Evolutionary conservation across 768 basidiomycete genomes (phyloP).

Genomic region (Peribolospora baueri): DNA sequence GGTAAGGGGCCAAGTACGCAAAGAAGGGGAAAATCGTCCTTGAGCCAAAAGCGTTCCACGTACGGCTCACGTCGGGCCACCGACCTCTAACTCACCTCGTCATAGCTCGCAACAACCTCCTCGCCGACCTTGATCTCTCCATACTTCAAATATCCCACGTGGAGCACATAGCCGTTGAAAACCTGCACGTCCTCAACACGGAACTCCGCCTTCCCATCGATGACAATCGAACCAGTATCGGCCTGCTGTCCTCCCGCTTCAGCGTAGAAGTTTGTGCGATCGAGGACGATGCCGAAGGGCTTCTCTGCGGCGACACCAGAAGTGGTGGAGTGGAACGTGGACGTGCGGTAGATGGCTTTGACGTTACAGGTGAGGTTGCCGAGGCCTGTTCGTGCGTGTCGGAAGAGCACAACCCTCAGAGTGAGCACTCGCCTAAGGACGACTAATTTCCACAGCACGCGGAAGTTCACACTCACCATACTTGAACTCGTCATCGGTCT

Average conservation of each 20-base stretch:
- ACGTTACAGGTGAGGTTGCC: constrained; percentile 53
- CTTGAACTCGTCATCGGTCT: constrained; percentile 81
- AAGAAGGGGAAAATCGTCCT: not conserved
- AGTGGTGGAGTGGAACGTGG: constrained; percentile 29
- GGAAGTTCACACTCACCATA: constrained; percentile 37
- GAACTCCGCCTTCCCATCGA: constrained; percentile 77
- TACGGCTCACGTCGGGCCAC: not conserved
- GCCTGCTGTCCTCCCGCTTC: constrained; percentile 94
- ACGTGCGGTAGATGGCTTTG: constrained; percentile 63
- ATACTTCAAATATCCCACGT: constrained; percentile 73
- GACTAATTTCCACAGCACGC: not conserved
- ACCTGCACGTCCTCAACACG: constrained; percentile 80
- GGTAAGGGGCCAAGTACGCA: not conserved
- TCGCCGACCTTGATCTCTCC: constrained; percentile 56
- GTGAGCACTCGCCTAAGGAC: not conserved
- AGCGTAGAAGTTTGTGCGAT: constrained; percentile 87
- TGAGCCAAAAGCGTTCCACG: not conserved
- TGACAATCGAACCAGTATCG: constrained; percentile 82
- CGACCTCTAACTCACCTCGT: constrained; percentile 40
- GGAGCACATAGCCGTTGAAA: constrained; percentile 85
- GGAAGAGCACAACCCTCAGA: not conserved
- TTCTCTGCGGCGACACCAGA: constrained; percentile 36
- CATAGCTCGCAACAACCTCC: constrained; percentile 67
- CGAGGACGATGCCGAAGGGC: constrained; percentile 63
- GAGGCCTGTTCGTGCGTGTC: constrained; percentile 26